phyloP scores from a whole-genome alignment of 768 basidiomycete species.

The Suillus bovinus region DNA sequence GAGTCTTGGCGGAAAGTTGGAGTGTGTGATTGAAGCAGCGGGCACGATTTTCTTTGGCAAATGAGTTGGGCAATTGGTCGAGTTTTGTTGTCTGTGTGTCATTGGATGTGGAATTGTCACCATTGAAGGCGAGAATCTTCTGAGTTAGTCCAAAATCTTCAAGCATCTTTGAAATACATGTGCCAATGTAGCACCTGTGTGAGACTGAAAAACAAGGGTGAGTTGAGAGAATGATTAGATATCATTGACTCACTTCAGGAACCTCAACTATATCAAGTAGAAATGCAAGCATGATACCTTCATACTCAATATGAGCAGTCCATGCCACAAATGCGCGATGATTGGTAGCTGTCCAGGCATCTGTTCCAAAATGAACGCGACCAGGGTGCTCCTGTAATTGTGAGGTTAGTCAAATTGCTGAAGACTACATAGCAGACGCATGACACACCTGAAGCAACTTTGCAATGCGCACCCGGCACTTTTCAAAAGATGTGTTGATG shows the following conservation, averaged over 20 bases:
- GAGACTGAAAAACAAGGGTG: too few relatives aligned
- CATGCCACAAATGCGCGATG: conserved; percentile 31
- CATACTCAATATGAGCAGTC: conserved; percentile 26
- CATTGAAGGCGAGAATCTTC: conserved; percentile 25
- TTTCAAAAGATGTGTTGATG: conserved; percentile 18
- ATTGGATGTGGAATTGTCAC: conserved; percentile 30
- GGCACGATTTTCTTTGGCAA: conserved; percentile 17
- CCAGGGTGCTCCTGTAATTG: conserved; percentile 22
- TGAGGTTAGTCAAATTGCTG: too few relatives aligned
- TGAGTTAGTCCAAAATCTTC: conserved; percentile 26
- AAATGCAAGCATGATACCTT: conserved; percentile 23
- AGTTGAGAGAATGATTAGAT: background rate
- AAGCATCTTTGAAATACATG: conserved; percentile 21
- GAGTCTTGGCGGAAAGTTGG: conserved; percentile 36
- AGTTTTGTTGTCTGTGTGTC: conserved; percentile 22
- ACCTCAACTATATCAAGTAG: conserved; percentile 35
- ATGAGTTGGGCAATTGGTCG: conserved; percentile 16
- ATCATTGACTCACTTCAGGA: conserved; percentile 24
- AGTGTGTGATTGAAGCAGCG: conserved; percentile 26
- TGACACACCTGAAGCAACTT: conserved; percentile 13
- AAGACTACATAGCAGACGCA: conserved; percentile 3
- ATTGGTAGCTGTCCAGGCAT: conserved; percentile 38
- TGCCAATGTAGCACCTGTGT: too few relatives aligned
- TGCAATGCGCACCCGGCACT: conserved; percentile 15
- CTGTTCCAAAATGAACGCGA: too few relatives aligned